Evolutionary conservation across 768 basidiomycete species (phyloP).

Genomic region (Rhodosporidiobolus odoratus): DNA sequence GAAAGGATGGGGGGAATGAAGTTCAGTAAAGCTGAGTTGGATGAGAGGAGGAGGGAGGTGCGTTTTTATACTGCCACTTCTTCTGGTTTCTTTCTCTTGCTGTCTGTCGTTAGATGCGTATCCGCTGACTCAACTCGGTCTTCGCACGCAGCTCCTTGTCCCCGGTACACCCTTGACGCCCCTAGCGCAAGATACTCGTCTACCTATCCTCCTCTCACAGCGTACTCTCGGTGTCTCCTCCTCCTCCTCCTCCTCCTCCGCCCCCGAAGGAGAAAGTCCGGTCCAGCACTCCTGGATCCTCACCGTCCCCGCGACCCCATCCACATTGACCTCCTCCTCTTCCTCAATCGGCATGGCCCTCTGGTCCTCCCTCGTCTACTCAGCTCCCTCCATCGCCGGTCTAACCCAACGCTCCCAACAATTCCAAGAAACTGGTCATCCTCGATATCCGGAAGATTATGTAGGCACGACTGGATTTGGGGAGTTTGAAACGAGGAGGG

Average conservation of each 20-base stretch:
- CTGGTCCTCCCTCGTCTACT: constrained; percentile 70
- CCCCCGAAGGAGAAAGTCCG: background rate
- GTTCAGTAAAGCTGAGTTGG: constrained; percentile 56
- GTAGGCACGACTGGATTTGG: constrained; percentile 59
- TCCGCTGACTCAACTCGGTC: background rate
- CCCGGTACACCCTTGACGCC: constrained; percentile 71
- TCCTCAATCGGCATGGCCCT: constrained; percentile 81
- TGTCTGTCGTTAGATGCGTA: background rate
- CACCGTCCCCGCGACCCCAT: background rate
- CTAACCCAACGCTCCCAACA: constrained; percentile 77
- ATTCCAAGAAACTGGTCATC: constrained; percentile 68
- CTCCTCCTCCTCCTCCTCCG: constrained; percentile 26
- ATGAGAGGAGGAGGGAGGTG: constrained; percentile 72
- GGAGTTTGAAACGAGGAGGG: constrained; percentile 53
- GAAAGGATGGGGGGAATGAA: constrained; percentile 56
- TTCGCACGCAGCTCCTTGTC: constrained; percentile 57
- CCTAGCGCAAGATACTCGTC: constrained; percentile 67
- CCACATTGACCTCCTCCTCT: background rate
- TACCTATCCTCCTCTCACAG: constrained; percentile 79
- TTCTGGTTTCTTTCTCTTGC: too few relatives aligned
- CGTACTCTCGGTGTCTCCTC: constrained; percentile 51
- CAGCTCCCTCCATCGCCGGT: constrained; percentile 77
- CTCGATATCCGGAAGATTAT: constrained; percentile 77
- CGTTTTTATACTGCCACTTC: background rate
- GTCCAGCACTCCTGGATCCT: background rate